Evolutionary conservation across 2,329 filamentous ascomycete species (phyloP), one percentile per base, ranked within the genome.

Genomic region (Fusarium pilosicola): DNA sequence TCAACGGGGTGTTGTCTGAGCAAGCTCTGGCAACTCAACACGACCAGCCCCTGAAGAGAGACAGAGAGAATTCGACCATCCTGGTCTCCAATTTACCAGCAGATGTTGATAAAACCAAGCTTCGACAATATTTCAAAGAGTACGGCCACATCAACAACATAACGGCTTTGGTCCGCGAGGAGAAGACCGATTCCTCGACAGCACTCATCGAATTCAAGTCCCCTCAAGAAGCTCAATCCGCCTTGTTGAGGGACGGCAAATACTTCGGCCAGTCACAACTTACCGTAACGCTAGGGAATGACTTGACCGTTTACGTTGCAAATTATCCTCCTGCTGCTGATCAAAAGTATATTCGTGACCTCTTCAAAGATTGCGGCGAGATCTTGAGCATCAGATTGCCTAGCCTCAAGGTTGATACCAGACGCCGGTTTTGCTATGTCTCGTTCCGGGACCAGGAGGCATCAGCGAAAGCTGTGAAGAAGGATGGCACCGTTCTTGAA

Each of bases 391-490:
- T 98, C 59, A 92, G 96, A 28, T 96, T 96, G 84, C 96, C 96
- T 5, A 97, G 94, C 64, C 88, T 99, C 58, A 97, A 97, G 80
- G 95, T 89, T 81, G 96, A 98, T 78, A 92, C 92, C 4, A 92
- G 94, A 76, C 93, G 96, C 38, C 92, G 96, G 30, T 99, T 99
- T 84, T 98, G 95, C 85, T 99, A 99, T 81, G 88, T 98, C 12
- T 94, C 97, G n/a, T 98, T 98, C 80, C 88, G 91, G 54, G 90
- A 90, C 38, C 83, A 88, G 6, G 86, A 87, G n/a, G 88, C 89
- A 59, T 94, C 95, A 2, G 87, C 90, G 44, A 90, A 89, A 55
- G 95, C 95, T 3, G 92, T 91, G 2, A 84, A 89, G 66, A 88
- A 97, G 55, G 88, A 98, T 78, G 92, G 92, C 32, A 91, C 88